Base-by-base conservation (phyloP, 768 basidiomycete species). In the Russula virescens region DNA sequence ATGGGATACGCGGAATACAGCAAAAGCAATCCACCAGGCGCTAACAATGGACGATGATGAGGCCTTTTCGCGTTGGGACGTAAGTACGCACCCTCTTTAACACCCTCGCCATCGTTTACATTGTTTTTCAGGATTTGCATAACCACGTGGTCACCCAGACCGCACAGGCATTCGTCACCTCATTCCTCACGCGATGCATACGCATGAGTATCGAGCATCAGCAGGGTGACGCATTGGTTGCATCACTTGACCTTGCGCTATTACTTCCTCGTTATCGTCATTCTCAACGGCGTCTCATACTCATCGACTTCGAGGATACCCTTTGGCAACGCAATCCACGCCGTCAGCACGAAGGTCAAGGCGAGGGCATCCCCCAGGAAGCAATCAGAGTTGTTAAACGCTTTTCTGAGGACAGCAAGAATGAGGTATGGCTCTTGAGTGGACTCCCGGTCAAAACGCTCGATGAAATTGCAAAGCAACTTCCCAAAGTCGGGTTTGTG, bases 111-210 rank as follows among this genome's bases (percentile, higher is more conserved):
- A 19, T 38, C 23, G 16, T 35, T 38, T 43, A 55, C 31, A 6
- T 42, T 25, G 55, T 51, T 16, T 0, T 50, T 23, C 46, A 75
- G 79, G 92, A 94, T 62, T 77, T 94, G 0, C 89, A 94, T 72
- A 84, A 82, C 64, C 92, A 94, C 66, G 92, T 94, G 55, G 84
- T 84, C 14, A 89, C 89, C 0, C 93, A 94, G 71, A 92, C 88
- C 0, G 91, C 92, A 0, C 92, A 94, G 69, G 79, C 87, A 0
- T 94, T 93, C 72, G 86, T 87, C 46, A 88, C 80, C 3, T 81
- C 84, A 5, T 93, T 93, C 83, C 81, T 93, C 65, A 86, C 81
- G 6, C 82, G 91, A 18, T 85, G 83, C 68, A 70, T 91, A 28
- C 86, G 89, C 51, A 84, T 87, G 35, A 80, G 89, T 70, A 81